These are phyloP conservation scores for Chaetomium cochliodes DNA, from an alignment of 495 filamentous ascomycete species.

Conservation along the genomic window DNA sequence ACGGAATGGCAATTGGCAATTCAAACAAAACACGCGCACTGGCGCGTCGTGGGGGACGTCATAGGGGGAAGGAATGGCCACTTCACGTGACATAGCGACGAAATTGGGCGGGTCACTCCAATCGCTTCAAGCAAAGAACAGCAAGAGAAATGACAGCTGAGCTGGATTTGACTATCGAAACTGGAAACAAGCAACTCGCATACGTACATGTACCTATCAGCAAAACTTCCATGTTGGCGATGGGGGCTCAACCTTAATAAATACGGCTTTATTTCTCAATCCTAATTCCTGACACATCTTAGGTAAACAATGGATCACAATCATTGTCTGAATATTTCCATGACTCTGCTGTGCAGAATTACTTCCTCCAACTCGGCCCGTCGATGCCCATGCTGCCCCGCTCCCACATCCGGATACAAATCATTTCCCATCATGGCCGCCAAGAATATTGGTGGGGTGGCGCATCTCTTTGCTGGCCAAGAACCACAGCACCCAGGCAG, in stretches of 20 bases:
- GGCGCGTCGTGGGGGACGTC: slow-evolving; percentile 1
- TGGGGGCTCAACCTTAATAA: too few species aligned
- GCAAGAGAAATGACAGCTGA: too few species aligned
- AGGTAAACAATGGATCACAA: too few species aligned
- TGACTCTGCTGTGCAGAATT: background rate
- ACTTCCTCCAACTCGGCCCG: background rate
- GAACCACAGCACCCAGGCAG: too few species aligned
- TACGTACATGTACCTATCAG: too few species aligned
- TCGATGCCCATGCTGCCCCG: background rate
- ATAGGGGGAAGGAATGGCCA: background rate
- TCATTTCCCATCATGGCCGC: background rate
- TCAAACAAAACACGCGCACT: slow-evolving; percentile 9
- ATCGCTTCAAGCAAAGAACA: too few species aligned
- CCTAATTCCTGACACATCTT: too few species aligned
- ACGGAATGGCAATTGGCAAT: background rate
- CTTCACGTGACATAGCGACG: background rate
- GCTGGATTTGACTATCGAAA: too few species aligned
- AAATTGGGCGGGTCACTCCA: background rate
- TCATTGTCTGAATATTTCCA: too few species aligned
- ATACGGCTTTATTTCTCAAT: too few species aligned
- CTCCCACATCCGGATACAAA: background rate
- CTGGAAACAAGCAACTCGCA: too few species aligned
- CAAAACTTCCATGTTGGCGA: too few species aligned
- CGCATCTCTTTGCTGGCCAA: background rate
- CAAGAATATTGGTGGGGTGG: background rate